These are phyloP conservation scores for Leccinellum albellum DNA, from an alignment of 768 basidiomycete species.

Conservation along the genomic window DNA sequence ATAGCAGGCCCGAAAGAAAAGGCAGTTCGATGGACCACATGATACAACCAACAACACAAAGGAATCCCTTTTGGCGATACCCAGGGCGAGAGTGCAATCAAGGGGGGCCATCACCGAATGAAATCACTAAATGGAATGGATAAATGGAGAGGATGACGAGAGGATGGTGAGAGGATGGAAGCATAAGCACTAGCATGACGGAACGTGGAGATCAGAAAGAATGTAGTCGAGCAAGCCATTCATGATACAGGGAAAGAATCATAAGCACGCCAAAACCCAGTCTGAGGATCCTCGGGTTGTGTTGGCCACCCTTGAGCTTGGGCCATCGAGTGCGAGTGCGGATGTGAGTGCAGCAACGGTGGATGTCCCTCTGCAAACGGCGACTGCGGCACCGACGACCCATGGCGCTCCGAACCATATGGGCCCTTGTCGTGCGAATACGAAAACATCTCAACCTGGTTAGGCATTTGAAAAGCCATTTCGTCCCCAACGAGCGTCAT, in stretches of 20 bases:
- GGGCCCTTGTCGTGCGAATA: constrained; percentile 24
- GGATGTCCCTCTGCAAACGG: constrained; percentile 13
- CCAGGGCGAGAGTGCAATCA: neutral
- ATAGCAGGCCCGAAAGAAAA: neutral
- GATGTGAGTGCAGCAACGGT: neutral
- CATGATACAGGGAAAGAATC: neutral
- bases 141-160: neutral
- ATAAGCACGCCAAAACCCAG: neutral
- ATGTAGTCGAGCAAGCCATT: neutral
- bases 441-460: constrained; percentile 13
- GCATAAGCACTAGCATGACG: neutral
- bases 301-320: neutral
- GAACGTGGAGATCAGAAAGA: neutral
- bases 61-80: neutral
- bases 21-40: neutral
- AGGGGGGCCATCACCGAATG: neutral
- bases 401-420: constrained; percentile 23
- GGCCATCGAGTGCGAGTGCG: neutral
- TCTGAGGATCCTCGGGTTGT: neutral
- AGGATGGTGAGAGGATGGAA: neutral
- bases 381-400: constrained; percentile 14
- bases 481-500: constrained; percentile 22
- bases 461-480: constrained; percentile 15
- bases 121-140: neutral
- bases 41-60: neutral